Percentiles rank a stretch among this genome's conserved stretches.
phyloP scores from a whole-genome alignment of 2,329 filamentous ascomycete species.

The Conoideocrella luteorostrata region DNA sequence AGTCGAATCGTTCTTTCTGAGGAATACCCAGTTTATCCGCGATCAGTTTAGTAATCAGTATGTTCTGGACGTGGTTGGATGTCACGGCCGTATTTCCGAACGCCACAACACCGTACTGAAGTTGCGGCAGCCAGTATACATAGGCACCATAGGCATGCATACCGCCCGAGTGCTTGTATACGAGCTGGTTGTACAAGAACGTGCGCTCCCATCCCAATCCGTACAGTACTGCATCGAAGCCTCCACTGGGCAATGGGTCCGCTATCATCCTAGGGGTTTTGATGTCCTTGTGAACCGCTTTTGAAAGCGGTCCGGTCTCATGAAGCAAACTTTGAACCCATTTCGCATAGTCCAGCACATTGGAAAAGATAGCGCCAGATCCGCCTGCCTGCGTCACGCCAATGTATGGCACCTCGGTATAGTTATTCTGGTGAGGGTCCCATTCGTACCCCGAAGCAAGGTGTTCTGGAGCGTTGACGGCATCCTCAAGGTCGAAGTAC shows the following conservation, averaged over 20 bases:
- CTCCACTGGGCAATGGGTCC: background rate
- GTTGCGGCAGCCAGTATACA: slow-evolving; percentile 26
- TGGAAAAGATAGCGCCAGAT: slow-evolving; percentile 37
- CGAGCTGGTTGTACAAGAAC: slow-evolving; percentile 18
- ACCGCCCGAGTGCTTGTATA: slow-evolving; percentile 24
- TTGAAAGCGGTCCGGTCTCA: slow-evolving; percentile 17
- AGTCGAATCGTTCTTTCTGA: slow-evolving; percentile 14
- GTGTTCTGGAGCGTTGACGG: slow-evolving; percentile 16
- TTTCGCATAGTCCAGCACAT: slow-evolving; percentile 42
- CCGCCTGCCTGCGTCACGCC: slow-evolving; percentile 26
- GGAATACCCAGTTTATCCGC: slow-evolving; percentile 22
- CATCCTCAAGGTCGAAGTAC: slow-evolving; percentile 24
- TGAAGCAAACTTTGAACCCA: slow-evolving; percentile 45
- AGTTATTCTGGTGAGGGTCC: slow-evolving; percentile 18
- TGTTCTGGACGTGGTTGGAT: slow-evolving; percentile 25
- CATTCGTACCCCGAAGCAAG: slow-evolving; percentile 39
- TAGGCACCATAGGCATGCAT: slow-evolving; percentile 20
- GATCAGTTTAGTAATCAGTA: slow-evolving; percentile 20
- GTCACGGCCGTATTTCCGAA: slow-evolving; percentile 35
- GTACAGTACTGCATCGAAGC: slow-evolving; percentile 19
- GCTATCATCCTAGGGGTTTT: slow-evolving; percentile 24
- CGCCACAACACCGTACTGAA: slow-evolving; percentile 22
- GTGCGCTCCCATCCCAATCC: slow-evolving; percentile 23
- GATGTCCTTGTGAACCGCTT: slow-evolving; percentile 21
- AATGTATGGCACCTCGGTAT: slow-evolving; percentile 21